These are phyloP conservation scores for Penicillium sp. DNA, from an alignment of 2,329 filamentous ascomycete genomes.

Conservation along the genomic window DNA sequence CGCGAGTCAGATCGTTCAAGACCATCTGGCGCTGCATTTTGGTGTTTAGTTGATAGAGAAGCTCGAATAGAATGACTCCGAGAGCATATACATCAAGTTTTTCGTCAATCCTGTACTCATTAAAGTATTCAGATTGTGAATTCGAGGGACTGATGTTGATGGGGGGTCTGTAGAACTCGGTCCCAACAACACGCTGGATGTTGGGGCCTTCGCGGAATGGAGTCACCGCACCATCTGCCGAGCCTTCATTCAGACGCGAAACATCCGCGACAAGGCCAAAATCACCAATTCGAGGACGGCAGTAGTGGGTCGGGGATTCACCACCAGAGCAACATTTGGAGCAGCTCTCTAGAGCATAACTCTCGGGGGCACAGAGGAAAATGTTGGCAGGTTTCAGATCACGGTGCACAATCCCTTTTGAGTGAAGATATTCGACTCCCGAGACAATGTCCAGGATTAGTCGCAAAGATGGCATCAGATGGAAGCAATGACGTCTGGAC, in stretches of 20 bases:
- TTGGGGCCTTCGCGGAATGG: slow-evolving; percentile 22
- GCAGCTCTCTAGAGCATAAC: slow-evolving; percentile 51
- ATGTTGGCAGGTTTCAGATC: slow-evolving; percentile 71
- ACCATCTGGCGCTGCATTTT: slow-evolving; percentile 50
- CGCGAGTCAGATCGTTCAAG: slow-evolving; percentile 41
- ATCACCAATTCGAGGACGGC: slow-evolving; percentile 65
- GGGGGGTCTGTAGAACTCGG: slow-evolving; percentile 62
- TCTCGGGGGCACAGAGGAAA: slow-evolving; percentile 57
- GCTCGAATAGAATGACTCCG: slow-evolving; percentile 64
- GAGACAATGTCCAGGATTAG: slow-evolving; percentile 62
- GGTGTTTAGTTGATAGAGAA: slow-evolving; percentile 57
- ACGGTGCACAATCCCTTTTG: slow-evolving; percentile 62
- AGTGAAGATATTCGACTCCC: slow-evolving; percentile 66
- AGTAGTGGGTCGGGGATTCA: slow-evolving; percentile 38
- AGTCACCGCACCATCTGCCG: slow-evolving; percentile 19
- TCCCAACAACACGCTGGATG: slow-evolving; percentile 55
- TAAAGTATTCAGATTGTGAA: slow-evolving; percentile 9
- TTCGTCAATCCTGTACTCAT: slow-evolving; percentile 42
- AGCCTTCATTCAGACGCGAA: slow-evolving; percentile 39
- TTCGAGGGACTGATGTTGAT: slow-evolving; percentile 12
- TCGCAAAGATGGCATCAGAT: slow-evolving; percentile 56
- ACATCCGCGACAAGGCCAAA: slow-evolving; percentile 65
- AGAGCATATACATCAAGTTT: slow-evolving; percentile 64
- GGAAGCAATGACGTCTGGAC: slow-evolving; percentile 60
- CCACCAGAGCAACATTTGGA: slow-evolving; percentile 41